Conservation (phyloP, 495 filamentous ascomycete species). For the Xylaria telfairii region DNA sequence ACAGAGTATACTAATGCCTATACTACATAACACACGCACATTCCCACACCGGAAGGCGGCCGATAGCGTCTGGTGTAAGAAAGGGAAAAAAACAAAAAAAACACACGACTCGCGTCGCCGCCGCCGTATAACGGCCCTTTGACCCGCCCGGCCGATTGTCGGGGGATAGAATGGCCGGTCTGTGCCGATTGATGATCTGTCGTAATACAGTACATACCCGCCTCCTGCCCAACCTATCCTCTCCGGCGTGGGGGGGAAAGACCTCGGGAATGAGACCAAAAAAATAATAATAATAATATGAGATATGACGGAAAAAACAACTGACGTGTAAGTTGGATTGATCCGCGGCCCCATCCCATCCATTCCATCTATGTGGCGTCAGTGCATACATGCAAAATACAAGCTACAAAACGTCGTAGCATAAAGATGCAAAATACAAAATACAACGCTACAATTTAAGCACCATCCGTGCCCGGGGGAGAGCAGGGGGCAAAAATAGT, state of each 20-base stretch:
- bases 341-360: too few species aligned
- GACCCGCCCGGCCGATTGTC: background rate
- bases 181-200: constrained; percentile 4
- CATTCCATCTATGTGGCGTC: constrained; percentile 11
- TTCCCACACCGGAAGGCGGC: background rate
- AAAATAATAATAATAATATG: too few species aligned
- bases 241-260: background rate
- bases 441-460: constrained; percentile 1
- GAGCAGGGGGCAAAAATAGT: background rate
- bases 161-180: background rate
- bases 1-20: too few species aligned
- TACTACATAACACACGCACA: background rate
- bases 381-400: background rate
- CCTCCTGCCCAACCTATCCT: background rate
- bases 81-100: too few species aligned
- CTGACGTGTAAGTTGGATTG: constrained; percentile 3
- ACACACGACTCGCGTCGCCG: background rate
- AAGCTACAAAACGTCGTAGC: background rate
- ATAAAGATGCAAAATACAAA: constrained; percentile 11
- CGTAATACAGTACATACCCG: background rate
- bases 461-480: background rate
- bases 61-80: background rate
- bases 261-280: too few species aligned
- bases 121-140: background rate
- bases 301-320: constrained; percentile 5